These are phyloP conservation scores for Buddleja alternifolia DNA, from an alignment of 257 asterid genomes.

Conservation along the genomic window DNA sequence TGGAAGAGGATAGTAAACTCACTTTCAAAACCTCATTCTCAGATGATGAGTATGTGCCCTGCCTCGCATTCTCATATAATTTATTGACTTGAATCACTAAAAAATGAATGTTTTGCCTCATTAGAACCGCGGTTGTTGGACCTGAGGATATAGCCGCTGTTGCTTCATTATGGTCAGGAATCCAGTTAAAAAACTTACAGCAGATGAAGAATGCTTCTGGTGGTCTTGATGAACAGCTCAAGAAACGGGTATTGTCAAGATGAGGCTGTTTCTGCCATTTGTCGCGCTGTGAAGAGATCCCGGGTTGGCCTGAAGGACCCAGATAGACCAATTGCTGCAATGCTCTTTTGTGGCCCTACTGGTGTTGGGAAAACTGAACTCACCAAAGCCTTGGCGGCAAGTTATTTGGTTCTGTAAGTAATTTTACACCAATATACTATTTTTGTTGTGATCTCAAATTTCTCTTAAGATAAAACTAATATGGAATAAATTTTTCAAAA, in stretches of 20 bases:
- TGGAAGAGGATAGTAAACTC: slow-evolving; percentile 44
- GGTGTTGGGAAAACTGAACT: slow-evolving; percentile 99
- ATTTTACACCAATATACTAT: slow-evolving; percentile 17
- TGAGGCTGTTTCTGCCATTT: slow-evolving; percentile 89
- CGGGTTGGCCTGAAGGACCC: slow-evolving; percentile 96
- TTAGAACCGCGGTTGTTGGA: slow-evolving; percentile 70
- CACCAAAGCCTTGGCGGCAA: slow-evolving; percentile 89
- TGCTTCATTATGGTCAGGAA: slow-evolving; percentile 92
- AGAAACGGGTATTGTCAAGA: slow-evolving; percentile 96
- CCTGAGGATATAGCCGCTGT: slow-evolving; percentile 94
- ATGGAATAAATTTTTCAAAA: slow-evolving; percentile 9
- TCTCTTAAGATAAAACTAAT: slow-evolving; percentile 10
- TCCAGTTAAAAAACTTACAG: slow-evolving; percentile 81
- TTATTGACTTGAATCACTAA: slow-evolving; percentile 22
- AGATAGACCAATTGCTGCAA: slow-evolving; percentile 91
- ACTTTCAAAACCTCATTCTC: slow-evolving; percentile 36
- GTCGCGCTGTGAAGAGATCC: slow-evolving; percentile 96
- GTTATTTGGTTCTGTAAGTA: slow-evolving; percentile 91
- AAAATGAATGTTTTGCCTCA: slow-evolving; percentile 30
- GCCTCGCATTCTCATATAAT: slow-evolving; percentile 8
- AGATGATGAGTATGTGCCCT: slow-evolving; percentile 73
- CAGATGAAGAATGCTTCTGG: slow-evolving; percentile 81
- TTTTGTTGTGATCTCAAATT: not conserved
- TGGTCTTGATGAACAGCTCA: slow-evolving; percentile 85
- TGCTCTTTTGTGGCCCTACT: slow-evolving; percentile 99